Percentiles rank a stretch among this genome's conserved stretches.
Conservation (phyloP, 768 basidiomycete species). For the Collybiopsis confluens region DNA sequence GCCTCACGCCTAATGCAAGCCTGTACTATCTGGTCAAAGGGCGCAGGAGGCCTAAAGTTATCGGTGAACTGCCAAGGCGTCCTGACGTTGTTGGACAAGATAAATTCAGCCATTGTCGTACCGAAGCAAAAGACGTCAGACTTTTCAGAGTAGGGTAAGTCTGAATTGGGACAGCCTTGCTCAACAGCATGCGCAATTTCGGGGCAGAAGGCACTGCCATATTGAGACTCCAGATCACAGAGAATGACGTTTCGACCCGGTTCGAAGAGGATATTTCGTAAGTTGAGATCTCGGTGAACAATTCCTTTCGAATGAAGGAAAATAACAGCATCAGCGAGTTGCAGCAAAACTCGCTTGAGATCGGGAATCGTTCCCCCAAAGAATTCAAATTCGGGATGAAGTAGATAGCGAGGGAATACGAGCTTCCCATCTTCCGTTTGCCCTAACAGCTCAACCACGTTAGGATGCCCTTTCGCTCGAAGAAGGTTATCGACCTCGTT, state of each 20-base stretch:
- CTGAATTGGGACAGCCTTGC: neutral
- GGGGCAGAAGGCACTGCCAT: conserved; percentile 7
- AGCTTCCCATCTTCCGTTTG: conserved; percentile 9
- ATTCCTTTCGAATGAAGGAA: conserved; percentile 6
- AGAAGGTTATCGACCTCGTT: no score
- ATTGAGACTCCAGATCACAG: conserved; percentile 9
- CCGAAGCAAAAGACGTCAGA: conserved; percentile 14
- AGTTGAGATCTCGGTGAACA: conserved; percentile 5
- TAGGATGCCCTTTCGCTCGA: no score
- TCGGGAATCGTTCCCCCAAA: neutral
- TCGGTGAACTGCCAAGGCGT: conserved; percentile 9
- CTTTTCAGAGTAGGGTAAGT: conserved; percentile 10
- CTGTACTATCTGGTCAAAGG: conserved; percentile 7
- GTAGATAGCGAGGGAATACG: conserved; percentile 7
- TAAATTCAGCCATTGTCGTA: conserved; percentile 9
- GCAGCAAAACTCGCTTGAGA: conserved; percentile 1
- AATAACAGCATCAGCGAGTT: conserved; percentile 6
- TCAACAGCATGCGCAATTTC: conserved; percentile 5
- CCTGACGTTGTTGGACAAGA: neutral
- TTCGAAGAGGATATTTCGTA: conserved; percentile 9
- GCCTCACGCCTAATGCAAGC: conserved; percentile 6
- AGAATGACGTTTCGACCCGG: neutral
- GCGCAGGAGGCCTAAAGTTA: conserved; percentile 11
- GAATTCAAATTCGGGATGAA: neutral
- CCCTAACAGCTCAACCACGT: conserved; percentile 10